These are phyloP conservation scores for Dothideomycetes sp. DNA, from an alignment of 2,329 filamentous ascomycete species.

Conservation along the genomic window DNA sequence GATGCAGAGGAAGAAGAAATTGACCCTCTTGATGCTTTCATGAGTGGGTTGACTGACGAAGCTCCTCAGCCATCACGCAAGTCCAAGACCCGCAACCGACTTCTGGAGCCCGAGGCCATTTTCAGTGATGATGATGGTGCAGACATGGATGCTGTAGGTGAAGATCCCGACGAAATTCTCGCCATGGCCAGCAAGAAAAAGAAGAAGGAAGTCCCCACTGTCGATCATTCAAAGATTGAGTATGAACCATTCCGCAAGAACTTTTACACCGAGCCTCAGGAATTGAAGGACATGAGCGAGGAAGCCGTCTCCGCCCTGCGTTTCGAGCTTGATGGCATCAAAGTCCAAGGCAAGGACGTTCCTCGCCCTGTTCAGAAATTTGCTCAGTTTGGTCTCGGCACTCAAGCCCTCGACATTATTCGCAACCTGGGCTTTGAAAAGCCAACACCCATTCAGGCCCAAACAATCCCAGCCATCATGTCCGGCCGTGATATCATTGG, in stretches of 20 bases:
- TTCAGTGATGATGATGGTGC: conserved; percentile 77
- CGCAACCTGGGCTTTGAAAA: conserved; percentile 71
- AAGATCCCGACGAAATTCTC: conserved; percentile 53
- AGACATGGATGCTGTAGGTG: conserved; percentile 50
- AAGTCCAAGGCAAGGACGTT: conserved; percentile 76
- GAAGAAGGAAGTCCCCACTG: conserved; percentile 86
- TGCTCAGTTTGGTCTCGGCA: conserved; percentile 86
- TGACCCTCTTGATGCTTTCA: conserved; percentile 94
- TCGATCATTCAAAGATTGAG: conserved; percentile 79
- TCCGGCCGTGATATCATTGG: conserved; percentile 91
- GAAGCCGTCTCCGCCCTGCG: conserved; percentile 73
- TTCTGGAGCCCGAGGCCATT: conserved; percentile 67
- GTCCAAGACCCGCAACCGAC: conserved; percentile 31
- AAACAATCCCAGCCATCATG: conserved; percentile 91
- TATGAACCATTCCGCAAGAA: conserved; percentile 82
- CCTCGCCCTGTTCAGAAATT: conserved; percentile 93
- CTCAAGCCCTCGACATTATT: conserved; percentile 79
- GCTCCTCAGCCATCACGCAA: conserved; percentile 32
- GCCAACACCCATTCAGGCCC: conserved; percentile 88
- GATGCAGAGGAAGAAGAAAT: conserved; percentile 59
- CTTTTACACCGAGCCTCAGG: conserved; percentile 85
- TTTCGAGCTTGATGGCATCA: conserved; percentile 87
- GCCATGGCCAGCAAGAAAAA: conserved; percentile 58
- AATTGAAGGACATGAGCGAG: conserved; percentile 72
- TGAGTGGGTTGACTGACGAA: conserved; percentile 52